Conservation (phyloP, 306 rosid genomes). For the Vicia faba region DNA sequence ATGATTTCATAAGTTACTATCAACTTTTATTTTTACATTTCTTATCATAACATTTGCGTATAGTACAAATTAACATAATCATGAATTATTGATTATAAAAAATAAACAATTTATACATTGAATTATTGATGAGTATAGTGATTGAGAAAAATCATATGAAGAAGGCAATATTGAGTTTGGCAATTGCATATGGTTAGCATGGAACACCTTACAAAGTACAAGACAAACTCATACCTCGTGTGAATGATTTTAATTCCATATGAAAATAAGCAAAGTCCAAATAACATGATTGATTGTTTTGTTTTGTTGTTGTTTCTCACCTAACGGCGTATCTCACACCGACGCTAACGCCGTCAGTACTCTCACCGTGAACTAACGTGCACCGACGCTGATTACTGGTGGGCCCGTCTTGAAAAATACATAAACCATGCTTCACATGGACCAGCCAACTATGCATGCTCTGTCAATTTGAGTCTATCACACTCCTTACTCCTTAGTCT, state of each 20-base stretch:
- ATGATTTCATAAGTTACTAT: no score
- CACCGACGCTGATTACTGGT: conserved; percentile 51
- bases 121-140: not conserved
- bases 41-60: no score
- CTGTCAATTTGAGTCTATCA: not conserved
- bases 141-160: not conserved
- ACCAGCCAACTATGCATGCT: conserved; percentile 31
- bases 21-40: no score
- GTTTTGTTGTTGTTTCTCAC: not conserved
- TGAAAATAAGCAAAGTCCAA: conserved; percentile 1
- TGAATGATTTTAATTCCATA: not conserved
- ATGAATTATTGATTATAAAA: no score
- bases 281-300: not conserved
- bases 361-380: conserved; percentile 27
- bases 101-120: no score
- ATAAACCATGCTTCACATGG: conserved; percentile 32
- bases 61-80: no score
- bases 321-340: conserved; percentile 16
- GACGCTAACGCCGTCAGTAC: conserved; percentile 1
- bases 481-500: not conserved
- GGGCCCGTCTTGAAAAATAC: conserved; percentile 25
- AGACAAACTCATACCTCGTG: not conserved
- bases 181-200: not conserved
- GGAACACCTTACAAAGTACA: conserved; percentile 5
- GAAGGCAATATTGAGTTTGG: not conserved